These are phyloP conservation scores for Citrullus colocynthis DNA, from an alignment of 306 rosid species.

Conservation along the genomic window DNA sequence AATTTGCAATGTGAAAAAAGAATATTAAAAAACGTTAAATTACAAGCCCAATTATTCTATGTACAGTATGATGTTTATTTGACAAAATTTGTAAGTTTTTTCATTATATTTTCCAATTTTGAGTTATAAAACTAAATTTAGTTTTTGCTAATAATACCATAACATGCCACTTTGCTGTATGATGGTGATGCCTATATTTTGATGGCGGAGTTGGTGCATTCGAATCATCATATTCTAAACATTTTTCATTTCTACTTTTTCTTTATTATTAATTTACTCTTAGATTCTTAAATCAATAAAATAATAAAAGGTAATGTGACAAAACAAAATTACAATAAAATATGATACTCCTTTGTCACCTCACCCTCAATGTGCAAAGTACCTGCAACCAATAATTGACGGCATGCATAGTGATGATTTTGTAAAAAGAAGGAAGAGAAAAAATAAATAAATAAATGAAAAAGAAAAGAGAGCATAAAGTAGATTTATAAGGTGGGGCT, in stretches of 20 bases:
- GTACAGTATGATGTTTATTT: neutral
- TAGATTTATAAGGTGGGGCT: neutral
- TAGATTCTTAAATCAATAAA: neutral
- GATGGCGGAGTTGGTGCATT: neutral
- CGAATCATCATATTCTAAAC: neutral
- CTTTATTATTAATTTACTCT: neutral
- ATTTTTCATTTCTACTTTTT: neutral
- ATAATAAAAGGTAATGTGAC: neutral
- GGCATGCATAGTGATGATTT: neutral
- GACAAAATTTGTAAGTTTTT: neutral
- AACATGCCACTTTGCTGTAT: neutral
- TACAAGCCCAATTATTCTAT: no score
- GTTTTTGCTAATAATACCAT: neutral
- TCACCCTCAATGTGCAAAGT: neutral
- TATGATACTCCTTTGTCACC: neutral
- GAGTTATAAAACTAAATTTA: neutral
- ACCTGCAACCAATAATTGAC: conserved; percentile 1
- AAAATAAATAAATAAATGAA: neutral
- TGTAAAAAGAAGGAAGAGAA: neutral
- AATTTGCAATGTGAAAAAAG: no score
- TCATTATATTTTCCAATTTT: neutral
- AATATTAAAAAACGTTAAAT: no score
- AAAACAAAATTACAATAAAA: neutral
- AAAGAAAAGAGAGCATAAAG: neutral
- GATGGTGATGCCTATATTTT: neutral